Evolutionary conservation across 148 eudicot genomes (phyloP), one percentile per base, ranked within the genome.

Genomic region (Talinum fruticosum): DNA sequence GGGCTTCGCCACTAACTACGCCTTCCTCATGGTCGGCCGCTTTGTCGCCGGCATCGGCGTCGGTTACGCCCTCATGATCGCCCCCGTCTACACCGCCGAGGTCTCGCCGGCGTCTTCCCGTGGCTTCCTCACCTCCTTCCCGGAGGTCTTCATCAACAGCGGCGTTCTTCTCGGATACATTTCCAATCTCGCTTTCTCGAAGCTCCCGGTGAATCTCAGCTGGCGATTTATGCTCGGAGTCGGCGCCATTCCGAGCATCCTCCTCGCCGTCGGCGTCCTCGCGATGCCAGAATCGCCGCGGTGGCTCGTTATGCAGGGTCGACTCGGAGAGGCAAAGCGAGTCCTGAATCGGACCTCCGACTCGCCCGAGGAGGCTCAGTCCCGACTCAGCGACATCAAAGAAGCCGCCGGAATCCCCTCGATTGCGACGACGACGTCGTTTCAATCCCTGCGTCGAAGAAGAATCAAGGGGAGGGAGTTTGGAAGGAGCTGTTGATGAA

Each of bases 81-180:
- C 94, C 1, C 97, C 97, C 2, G 97, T 93, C 10, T 93, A 93
- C 85, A 93, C 97, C 13, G 96, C 97, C 0, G 97, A 93, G 84
- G 91, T 91, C 15, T 79, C 97, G 6, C 96, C 97, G 6, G 93
- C 97, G 5, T 75, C 92, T 6, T 82, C 86, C 23, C 87, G 96
- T 4, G 97, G 97, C 7, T 91, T 89, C 69, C 87, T 93, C n/a
- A 89, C 96, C 2, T 93, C 97, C 0, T 91, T 93, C 75, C 92
- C 97, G 0, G 97, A 93, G 80, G 90, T 93, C 29, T 93, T 91
- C 85, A 91, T 93, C 33, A 93, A 93, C 53, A 34, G 36, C 41
- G 97, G 97, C 21, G 77, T 89, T 30, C 33, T 93, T 13, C 84
- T 93, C 0, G 95, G 97, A 1, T 93, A 93, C 45, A 84, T 93